phyloP scores from a whole-genome alignment of 1,284 basidiomycete genomes.

The Puccinia polysora region DNA sequence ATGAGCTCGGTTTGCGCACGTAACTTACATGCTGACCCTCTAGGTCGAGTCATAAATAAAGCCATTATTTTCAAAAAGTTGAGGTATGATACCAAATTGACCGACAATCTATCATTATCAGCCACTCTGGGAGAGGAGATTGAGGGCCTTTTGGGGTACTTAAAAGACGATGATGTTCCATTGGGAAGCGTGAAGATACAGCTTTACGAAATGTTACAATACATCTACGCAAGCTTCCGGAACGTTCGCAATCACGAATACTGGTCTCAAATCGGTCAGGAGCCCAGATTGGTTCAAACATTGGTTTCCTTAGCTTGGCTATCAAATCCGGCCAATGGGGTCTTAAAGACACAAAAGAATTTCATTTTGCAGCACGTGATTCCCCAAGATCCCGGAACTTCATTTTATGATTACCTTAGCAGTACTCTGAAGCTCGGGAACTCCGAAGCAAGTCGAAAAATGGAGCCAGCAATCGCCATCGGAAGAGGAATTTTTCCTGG shows the following conservation, averaged over 20 bases:
- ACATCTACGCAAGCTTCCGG: background rate
- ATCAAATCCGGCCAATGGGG: background rate
- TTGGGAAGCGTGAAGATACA: background rate
- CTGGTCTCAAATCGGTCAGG: background rate
- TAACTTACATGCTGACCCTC: background rate
- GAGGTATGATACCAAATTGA: background rate
- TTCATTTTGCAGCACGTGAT: background rate
- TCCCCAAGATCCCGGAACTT: background rate
- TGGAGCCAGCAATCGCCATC: background rate
- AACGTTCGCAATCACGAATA: background rate
- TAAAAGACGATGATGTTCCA: background rate
- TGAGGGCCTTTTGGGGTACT: background rate
- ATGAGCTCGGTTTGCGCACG: background rate
- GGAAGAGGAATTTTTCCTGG: background rate
- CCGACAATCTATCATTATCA: background rate
- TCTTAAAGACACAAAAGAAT: background rate
- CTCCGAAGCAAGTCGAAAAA: background rate
- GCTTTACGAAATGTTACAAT: background rate
- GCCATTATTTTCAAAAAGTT: background rate
- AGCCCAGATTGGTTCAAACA: background rate
- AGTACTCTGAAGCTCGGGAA: background rate
- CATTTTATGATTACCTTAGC: background rate
- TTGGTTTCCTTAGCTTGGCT: background rate
- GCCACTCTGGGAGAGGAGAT: background rate
- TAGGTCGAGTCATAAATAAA: background rate